Evolutionary conservation across 495 filamentous ascomycete genomes (phyloP).

Genomic region (Glonium stellatum): DNA sequence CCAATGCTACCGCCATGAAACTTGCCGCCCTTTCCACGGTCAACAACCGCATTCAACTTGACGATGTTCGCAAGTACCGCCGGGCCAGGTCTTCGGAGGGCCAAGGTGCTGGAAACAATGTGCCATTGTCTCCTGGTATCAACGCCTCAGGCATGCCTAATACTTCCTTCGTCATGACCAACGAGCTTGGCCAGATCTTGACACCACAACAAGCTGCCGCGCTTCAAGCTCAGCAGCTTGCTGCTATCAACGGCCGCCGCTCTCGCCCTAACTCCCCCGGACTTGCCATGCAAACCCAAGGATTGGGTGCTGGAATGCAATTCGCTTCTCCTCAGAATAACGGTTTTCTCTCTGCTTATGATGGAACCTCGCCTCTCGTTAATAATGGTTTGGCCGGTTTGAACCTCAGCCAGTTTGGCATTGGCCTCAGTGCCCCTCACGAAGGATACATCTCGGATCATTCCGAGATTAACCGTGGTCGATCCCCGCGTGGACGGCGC

Average conservation of each 20-base stretch:
- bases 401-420: constrained; percentile 58
- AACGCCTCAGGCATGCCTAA: constrained; percentile 46
- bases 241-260: constrained; percentile 63
- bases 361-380: constrained; percentile 64
- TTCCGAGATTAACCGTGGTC: constrained; percentile 79
- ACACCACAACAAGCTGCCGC: constrained; percentile 79
- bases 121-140: constrained; percentile 45
- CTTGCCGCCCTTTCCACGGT: constrained; percentile 93
- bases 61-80: constrained; percentile 91
- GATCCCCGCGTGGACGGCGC: constrained; percentile 84
- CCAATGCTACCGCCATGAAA: constrained; percentile 98
- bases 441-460: constrained; percentile 95
- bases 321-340: constrained; percentile 93
- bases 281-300: constrained; percentile 67
- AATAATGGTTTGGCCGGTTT: constrained; percentile 66
- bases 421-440: constrained; percentile 47
- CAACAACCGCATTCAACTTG: constrained; percentile 94
- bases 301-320: constrained; percentile 53
- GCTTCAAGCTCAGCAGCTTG: constrained; percentile 76
- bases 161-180: constrained; percentile 76
- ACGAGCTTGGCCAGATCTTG: constrained; percentile 82
- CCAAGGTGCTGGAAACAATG: constrained; percentile 39
- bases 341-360: constrained; percentile 86
- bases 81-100: constrained; percentile 85
- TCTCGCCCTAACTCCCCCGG: constrained; percentile 93